Base-by-base conservation (phyloP, 1,284 basidiomycete species). In the Mycena citricolor region DNA sequence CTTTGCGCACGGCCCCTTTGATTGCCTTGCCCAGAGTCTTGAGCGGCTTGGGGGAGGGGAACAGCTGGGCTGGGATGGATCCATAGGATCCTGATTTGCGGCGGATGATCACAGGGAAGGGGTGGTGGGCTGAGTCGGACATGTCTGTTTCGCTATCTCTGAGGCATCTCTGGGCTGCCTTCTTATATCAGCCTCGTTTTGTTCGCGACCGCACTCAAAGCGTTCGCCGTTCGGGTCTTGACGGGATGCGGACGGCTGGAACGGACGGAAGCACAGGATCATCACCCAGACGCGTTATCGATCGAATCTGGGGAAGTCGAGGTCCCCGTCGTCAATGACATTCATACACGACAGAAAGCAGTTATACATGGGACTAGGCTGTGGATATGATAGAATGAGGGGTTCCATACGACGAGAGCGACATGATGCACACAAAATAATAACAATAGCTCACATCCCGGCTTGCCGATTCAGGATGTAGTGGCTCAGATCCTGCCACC, bases 401-500 rank as follows among this genome's bases (percentile, higher is more conserved):
- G n/a, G n/a, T 49, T 49, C 47, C 47, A 52, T 52, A 49, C 43
- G 48, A 43, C 41, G 51, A 52, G 44, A 49, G 51, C 47, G 44
- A 20, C 39, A 47, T 39, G 35, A 23, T 38, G 41, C 40, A 56
- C 47, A 56, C 52, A 52, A 33, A 35, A 32, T 16, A 25, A 21
- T 8, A 24, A 25, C 35, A 23, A 12, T 35, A n/a, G 19, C 32
- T 56, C 56, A 74, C 64, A 76, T 64, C 49, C 79, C 79, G 36
- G 76, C 71, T 57, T 81, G 79, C 52, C 86, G 82, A 62, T 82
- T 87, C 40, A 86, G 66, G 57, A 92, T 77, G 64, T 89, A 92
- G 55, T 86, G 67, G 57, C 81, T 81, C 50, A 94, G 70, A 65
- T 92, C 90, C 61, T 90, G 87, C 90, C 90, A 94, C 30, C 90